These are phyloP conservation scores for Candida oleophila DNA, from an alignment of 805 yeast species.

Conservation along the genomic window DNA sequence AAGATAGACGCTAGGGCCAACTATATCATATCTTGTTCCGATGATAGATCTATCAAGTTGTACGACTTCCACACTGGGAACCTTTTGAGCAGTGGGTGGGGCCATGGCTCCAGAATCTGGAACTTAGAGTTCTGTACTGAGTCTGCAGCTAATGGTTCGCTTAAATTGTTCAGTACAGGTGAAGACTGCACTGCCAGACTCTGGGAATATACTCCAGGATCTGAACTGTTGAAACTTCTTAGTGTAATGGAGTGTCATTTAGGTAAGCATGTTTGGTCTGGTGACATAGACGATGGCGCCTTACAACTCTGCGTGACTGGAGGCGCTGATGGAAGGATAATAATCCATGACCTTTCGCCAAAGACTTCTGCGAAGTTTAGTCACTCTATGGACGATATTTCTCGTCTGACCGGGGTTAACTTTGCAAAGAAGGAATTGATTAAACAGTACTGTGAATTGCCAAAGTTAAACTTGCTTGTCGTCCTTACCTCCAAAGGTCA, in stretches of 20 bases:
- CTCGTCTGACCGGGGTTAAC: slow-evolving; percentile 16
- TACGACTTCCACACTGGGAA: slow-evolving; percentile 63
- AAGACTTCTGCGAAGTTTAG: slow-evolving; percentile 3
- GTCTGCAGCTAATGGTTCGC: slow-evolving; percentile 20
- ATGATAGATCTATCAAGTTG: slow-evolving; percentile 83
- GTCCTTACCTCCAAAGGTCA: slow-evolving; percentile 62
- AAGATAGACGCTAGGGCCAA: slow-evolving; percentile 55
- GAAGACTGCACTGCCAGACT: slow-evolving; percentile 81
- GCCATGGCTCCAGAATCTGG: slow-evolving; percentile 96
- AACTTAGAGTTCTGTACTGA: slow-evolving; percentile 52
- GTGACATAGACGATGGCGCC: slow-evolving; percentile 48
- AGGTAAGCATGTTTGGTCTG: slow-evolving; percentile 88
- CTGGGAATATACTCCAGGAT: slow-evolving; percentile 52
- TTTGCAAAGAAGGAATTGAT: slow-evolving; percentile 53
- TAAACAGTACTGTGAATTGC: slow-evolving; percentile 56
- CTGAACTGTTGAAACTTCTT: not conserved
- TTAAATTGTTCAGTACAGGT: slow-evolving; percentile 64
- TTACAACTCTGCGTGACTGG: slow-evolving; percentile 68
- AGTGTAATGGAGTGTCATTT: slow-evolving; percentile 59
- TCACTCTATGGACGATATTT: slow-evolving; percentile 35
- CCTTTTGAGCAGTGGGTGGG: slow-evolving; percentile 84
- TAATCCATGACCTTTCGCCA: slow-evolving; percentile 53
- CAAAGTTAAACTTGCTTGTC: slow-evolving; percentile 39
- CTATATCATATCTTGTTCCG: slow-evolving; percentile 79
- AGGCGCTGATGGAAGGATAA: slow-evolving; percentile 89